These are phyloP conservation scores for Plasmodium sp. DNA, from an alignment of 169 alveolate species.

Conservation along the genomic window DNA sequence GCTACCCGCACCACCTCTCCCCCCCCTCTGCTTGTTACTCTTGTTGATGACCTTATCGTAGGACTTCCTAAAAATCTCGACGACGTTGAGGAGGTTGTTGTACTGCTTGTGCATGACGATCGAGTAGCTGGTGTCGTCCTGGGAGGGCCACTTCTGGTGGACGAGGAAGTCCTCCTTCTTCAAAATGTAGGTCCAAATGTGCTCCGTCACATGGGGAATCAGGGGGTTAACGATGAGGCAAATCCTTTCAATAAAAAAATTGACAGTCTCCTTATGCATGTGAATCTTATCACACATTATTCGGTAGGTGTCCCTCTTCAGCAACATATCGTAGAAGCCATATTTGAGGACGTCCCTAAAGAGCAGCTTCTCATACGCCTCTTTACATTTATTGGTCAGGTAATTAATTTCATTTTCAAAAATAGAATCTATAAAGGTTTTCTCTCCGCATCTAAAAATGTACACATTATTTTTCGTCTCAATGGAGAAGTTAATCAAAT, in stretches of 20 bases:
- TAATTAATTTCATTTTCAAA: conserved; percentile 88
- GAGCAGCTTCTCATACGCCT: conserved; percentile 83
- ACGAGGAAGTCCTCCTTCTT: conserved; percentile 80
- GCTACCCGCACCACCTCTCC: not conserved
- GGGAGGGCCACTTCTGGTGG: conserved; percentile 88
- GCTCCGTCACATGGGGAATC: conserved; percentile 93
- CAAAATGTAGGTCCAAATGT: conserved; percentile 90
- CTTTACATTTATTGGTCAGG: conserved; percentile 84
- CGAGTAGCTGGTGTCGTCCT: conserved; percentile 77
- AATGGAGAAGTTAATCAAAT: conserved; percentile 80
- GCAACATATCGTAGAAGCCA: conserved; percentile 87
- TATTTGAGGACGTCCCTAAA: conserved; percentile 91
- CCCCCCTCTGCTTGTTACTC: conserved; percentile 4
- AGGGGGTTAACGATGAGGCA: conserved; percentile 89
- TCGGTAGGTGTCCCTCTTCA: conserved; percentile 46
- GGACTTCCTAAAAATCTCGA: conserved; percentile 67
- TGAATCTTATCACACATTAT: conserved; percentile 58
- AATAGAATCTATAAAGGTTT: conserved; percentile 80
- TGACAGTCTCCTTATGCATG: conserved; percentile 67
- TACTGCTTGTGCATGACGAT: conserved; percentile 79
- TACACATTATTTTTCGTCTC: conserved; percentile 80
- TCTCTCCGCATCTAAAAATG: conserved; percentile 75
- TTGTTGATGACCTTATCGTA: conserved; percentile 61
- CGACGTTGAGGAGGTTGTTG: conserved; percentile 57
- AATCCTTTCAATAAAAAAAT: conserved; percentile 83